These are phyloP conservation scores for Oryza glaberrima DNA, from an alignment of 176 grass and related monocot species.

Conservation along the genomic window DNA sequence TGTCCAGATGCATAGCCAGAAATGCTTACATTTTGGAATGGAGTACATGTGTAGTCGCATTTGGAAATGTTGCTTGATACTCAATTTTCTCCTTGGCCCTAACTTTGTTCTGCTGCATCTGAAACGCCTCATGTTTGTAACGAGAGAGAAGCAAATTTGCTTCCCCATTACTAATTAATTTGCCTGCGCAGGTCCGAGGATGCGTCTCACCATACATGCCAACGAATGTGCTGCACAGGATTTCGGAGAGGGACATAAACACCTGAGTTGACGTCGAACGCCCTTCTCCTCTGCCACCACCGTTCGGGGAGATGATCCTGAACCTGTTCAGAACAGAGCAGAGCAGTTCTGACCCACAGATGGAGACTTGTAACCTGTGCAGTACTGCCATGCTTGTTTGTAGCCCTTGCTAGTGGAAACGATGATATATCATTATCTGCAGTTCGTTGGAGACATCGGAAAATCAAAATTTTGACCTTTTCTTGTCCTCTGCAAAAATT, in stretches of 20 bases:
- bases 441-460: slow-evolving; percentile 37
- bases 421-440: not conserved
- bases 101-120: not conserved
- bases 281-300: too few relatives aligned
- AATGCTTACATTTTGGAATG: too few relatives aligned
- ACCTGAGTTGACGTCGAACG: not conserved
- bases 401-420: not conserved
- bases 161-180: not conserved
- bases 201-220: slow-evolving; percentile 81
- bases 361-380: slow-evolving; percentile 23
- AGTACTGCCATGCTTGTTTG: slow-evolving; percentile 16
- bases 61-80: not conserved
- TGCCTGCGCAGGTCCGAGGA: slow-evolving; percentile 56
- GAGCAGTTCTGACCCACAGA: not conserved
- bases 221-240: slow-evolving; percentile 77
- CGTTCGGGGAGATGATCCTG: not conserved
- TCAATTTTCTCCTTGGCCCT: too few relatives aligned
- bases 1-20: too few relatives aligned
- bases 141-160: not conserved
- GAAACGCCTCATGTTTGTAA: not conserved
- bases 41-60: not conserved
- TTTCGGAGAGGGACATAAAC: slow-evolving; percentile 54
- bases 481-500: too few relatives aligned
- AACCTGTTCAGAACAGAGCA: not conserved
- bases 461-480: not conserved